Evolutionary conservation across 2,329 filamentous ascomycete species (phyloP), one percentile per base, ranked within the genome.

Genomic region (Beauveria sp.): DNA sequence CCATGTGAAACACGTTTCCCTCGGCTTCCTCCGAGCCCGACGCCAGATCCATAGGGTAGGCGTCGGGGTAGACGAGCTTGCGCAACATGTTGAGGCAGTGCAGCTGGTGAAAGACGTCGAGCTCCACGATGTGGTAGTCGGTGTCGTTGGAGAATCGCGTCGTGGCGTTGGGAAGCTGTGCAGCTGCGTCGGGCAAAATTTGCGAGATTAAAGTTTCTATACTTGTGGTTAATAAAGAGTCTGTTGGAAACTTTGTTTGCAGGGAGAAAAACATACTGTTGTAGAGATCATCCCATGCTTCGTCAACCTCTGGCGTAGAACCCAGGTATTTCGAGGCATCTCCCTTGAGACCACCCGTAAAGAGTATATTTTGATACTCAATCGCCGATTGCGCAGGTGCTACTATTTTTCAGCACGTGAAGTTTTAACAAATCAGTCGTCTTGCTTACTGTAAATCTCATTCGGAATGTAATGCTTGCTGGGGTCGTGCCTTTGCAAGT

Each of bases 71-170:
- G 0, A 78, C 75, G 16, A 78, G 74, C 68, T 80, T 76, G 28
- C 78, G 69, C 68, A 75, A 69, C 60, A 80, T 66, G 67, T 80
- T 80, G 24, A 80, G 69, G 69, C 78, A 80, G 67, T 80, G 78
- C 43, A 81, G 72, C 66, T 84, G 80, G 34, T 83, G 70, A 5
- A 78, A 83, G 1, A 83, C 82, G 34, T 83, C 75, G 66, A 84
- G 85, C 1, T 83, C 82, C 55, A 79, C 77, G 63, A 81, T 77
- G 61, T 82, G 83, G 2, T 82, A 82, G 41, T 72, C 73, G 6
- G 81, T 79, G 65, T 86, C 75, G 8, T 77, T 80, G 67, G 79
- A 79, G 37, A 84, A 72, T 7, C 80, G 80, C 52, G 77, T 75
- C 8, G 80, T 80, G 65, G 83, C 80, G 22, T 79, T 72, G n/a